phyloP scores from a whole-genome alignment of 169 alveolate species.

The Cryptosporidium andersoni region DNA sequence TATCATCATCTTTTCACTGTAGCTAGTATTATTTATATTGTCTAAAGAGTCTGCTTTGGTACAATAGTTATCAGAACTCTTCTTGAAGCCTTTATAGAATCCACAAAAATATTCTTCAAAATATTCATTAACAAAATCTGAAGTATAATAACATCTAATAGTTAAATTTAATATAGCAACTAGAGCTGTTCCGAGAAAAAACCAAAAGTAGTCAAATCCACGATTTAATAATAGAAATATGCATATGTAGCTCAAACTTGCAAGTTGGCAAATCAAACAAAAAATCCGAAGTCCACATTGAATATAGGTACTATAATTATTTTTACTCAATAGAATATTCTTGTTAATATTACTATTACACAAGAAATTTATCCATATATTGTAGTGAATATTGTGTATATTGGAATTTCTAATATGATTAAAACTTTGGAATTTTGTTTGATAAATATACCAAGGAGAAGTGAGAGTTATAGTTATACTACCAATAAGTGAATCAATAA shows the following conservation, averaged over 20 bases:
- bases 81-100: conserved; percentile 15
- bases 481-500: conserved; percentile 6
- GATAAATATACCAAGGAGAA: conserved; percentile 62
- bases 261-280: conserved; percentile 9
- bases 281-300: conserved; percentile 1
- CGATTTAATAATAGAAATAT: conserved; percentile 6
- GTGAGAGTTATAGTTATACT: conserved; percentile 25
- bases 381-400: background rate
- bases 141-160: conserved; percentile 29
- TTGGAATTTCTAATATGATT: background rate
- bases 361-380: conserved; percentile 25
- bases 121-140: conserved; percentile 25
- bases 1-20: too few species aligned
- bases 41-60: too few species aligned
- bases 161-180: conserved; percentile 12
- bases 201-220: conserved; percentile 53
- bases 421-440: conserved; percentile 1
- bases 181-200: conserved; percentile 8
- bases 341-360: background rate
- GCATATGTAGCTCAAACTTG: conserved; percentile 19
- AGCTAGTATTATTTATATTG: too few species aligned
- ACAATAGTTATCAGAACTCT: too few species aligned
- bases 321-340: background rate
- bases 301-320: background rate
- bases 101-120: conserved; percentile 63